Evolutionary conservation across 2,329 filamentous ascomycete species (phyloP), one percentile per base, ranked within the genome.

Genomic region (Sporothrix curviconia): DNA sequence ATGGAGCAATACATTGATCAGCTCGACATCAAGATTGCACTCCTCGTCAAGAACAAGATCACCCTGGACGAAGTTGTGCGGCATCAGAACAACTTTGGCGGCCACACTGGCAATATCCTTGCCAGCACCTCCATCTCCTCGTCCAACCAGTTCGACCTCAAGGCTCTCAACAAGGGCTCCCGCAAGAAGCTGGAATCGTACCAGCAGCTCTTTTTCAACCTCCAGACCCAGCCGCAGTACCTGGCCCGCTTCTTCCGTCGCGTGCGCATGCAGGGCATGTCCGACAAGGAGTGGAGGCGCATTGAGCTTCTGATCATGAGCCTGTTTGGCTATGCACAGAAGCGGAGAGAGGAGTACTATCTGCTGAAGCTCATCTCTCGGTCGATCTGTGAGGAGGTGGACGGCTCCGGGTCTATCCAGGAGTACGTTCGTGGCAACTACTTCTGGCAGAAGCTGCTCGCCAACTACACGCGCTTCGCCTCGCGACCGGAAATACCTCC

Each of bases 1-100:
- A 84, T 95, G 39, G 94, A 99, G 73, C 91, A 96, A 69, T 99
- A 99, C 68, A 96, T 99, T 64, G 92, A 96, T 66, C 94, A 99
- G 69, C 82, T 99, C 36, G 95, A 99, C 68, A 96, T 99, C 78
- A 99, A 99, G 76, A 99, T 99, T 70, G 94, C 94, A 1, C 81
- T 99, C 3, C 80, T 99, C 17, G 94, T 99, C 66, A 97, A 97
- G 80, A 99, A 99, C 81, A 99, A 99, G 73, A 99, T 99, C 67
- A 97, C 94, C 0, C 80, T 99, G 4, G 94, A 99, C 68, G 95
- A 99, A 73, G 94, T 99, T 28, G 89, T 99, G 56, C 90, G 91
- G 66, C 94, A 97, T 69, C 94, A 99, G 68, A 92, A 88, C 75
- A 95, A 96, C 70, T 96, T 94, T 66, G 94, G 94, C 57, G 92